Evolutionary conservation across 768 basidiomycete species (phyloP), one percentile per base, ranked within the genome.

Genomic region (Boletus reticuloceps): DNA sequence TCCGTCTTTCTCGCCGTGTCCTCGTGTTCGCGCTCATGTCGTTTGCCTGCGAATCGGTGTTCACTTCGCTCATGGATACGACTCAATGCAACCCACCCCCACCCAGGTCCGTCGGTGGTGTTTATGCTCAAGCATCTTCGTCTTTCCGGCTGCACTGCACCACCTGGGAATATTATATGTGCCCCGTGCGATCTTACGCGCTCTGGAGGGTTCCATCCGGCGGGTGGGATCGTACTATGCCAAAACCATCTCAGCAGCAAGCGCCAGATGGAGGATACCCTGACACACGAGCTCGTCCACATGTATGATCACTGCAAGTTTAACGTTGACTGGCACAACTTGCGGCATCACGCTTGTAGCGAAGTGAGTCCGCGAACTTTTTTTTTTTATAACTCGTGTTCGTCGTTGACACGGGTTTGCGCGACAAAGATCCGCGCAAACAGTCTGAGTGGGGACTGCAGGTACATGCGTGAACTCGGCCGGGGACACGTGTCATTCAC

Each of bases 241-340:
- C 85, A 94, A 57, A 89, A 93, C 43, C 81, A 86, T 46, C 89
- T 94, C 63, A 80, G 85, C 69, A 82, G 78, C 69, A 87, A 91
- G 67, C 81, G 80, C 36, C 94, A 97, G 63, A 88, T 95, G 89
- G 94, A 98, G 71, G 84, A 92, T 64, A 96, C 95, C 31, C 75
- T 99, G 34, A 81, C 89, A 20, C 97, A 99, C 66, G 97, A 99
- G 69, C 82, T 98, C 44, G 74, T 98, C 25, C 97, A 98, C 67
- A 86, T 94, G 81, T 98, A 91, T 68, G 97, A 99, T 70, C 91
- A 96, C 58, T 90, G 91, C 73, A 85, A 85, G 71, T 98, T 98
- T 76, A 91, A 93, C 58, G 89, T 97, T 1, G 85, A 97, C 69
- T 97, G 92, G 94, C 72, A 71, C 45, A 89, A 98, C 72, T 68